Conservation (phyloP, 257 asterid species). For the Primulina tabacum region DNA sequence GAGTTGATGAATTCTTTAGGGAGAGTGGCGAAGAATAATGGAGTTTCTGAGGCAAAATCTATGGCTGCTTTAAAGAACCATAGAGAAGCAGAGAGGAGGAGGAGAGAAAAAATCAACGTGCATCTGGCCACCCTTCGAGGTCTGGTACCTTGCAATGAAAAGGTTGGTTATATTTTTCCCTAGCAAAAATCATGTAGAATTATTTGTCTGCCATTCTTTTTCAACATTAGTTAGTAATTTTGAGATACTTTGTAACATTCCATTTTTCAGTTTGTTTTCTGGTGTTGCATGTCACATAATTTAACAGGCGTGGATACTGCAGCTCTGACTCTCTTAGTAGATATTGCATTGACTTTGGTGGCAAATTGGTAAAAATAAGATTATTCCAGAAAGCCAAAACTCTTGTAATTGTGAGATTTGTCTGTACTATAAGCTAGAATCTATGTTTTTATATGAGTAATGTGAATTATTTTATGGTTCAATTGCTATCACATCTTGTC, state of each 20-base stretch:
- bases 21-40: conserved; percentile 41
- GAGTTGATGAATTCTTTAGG: conserved; percentile 50
- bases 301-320: neutral
- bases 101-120: conserved; percentile 84
- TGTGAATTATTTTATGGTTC: conserved; percentile 10
- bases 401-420: neutral
- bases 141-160: conserved; percentile 42
- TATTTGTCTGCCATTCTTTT: neutral
- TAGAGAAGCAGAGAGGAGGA: conserved; percentile 86
- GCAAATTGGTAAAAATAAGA: neutral
- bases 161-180: neutral
- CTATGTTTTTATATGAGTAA: conserved; percentile 16
- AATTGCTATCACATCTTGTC: conserved; percentile 22
- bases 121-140: conserved; percentile 62
- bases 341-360: neutral
- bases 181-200: too few species aligned
- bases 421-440: conserved; percentile 14
- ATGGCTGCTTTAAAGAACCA: conserved; percentile 77
- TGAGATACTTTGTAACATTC: too few species aligned
- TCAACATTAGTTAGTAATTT: neutral
- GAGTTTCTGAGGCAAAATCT: conserved; percentile 45
- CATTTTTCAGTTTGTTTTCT: too few species aligned
- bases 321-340: neutral
- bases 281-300: neutral
- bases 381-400: too few species aligned